Base-by-base conservation (phyloP, 75 land plant genomes). In the Gnetum montanum region DNA sequence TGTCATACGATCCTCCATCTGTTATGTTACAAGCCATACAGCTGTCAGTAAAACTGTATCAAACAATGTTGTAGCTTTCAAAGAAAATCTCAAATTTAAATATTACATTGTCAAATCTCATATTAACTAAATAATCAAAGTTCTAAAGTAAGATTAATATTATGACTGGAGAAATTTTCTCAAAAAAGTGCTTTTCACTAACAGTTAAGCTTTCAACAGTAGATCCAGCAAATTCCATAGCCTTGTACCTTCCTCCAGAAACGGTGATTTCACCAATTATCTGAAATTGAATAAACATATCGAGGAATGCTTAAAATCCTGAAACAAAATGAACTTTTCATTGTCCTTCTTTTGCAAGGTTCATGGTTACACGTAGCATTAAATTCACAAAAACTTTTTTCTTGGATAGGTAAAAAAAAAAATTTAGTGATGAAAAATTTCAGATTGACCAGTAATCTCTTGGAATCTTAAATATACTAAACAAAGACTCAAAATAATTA, bases 1-100 rank as follows among this genome's bases (percentile, higher is more conserved):
- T 47, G 97, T 92, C 97, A 92, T 87, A 46, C 97, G 75, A 49
- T 92, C 97, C 68, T 92, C 94, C 97, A 92, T 92, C 97, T 92
- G 30, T 38, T 19, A 34, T 31, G 18, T 53, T 33, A 12, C 23
- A 25, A 6, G 34, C 31, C n/a, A n/a, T n/a, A 28, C 3, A 45
- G 34, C 33, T 26, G 35, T 31, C n/a, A 29, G 19, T 3, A 13
- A 35, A 47, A 30, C 35, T 22, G 15, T 35, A 54, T 40, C 4
- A 33, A 29, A 26, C 24, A 54, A 19, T 10, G 41, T 15, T 10
- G 10, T 15, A 40, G 15, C 12, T 15, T 40, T 15, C n/a, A n/a
- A n/a, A n/a, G n/a, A n/a, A n/a, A n/a, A n/a, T n/a, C n/a, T n/a
- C n/a, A n/a, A n/a, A n/a, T n/a, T n/a, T n/a, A n/a, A n/a, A n/a